These are phyloP conservation scores for Aspergillus fumigatiaffinis DNA, from an alignment of 2,329 filamentous ascomycete genomes.

Conservation along the genomic window DNA sequence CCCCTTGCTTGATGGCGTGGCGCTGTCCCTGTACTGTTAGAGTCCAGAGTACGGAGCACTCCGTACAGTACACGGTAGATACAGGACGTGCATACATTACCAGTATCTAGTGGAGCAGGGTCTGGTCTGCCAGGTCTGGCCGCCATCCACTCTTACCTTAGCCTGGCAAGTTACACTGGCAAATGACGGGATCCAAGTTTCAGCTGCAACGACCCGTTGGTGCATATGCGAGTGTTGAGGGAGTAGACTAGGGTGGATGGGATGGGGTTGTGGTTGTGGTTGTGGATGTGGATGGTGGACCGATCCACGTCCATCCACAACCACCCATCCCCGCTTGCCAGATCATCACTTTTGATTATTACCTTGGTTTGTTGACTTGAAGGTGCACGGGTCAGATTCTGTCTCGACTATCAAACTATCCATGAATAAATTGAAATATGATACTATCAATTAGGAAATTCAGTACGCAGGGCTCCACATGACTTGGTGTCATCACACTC, in stretches of 20 bases:
- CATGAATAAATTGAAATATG: too few relatives aligned
- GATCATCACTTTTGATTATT: not conserved
- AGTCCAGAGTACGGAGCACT: too few relatives aligned
- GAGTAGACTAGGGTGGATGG: slow-evolving; percentile 3
- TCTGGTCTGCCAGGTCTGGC: not conserved
- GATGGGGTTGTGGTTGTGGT: too few relatives aligned
- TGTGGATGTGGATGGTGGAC: not conserved
- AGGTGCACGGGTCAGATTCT: too few relatives aligned
- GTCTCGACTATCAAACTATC: too few relatives aligned
- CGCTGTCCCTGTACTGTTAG: not conserved
- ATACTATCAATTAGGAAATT: not conserved
- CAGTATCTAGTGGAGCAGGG: not conserved
- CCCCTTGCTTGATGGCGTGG: not conserved
- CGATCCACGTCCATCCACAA: not conserved
- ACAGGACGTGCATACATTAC: not conserved
- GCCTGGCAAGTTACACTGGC: not conserved
- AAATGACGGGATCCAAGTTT: slow-evolving; percentile 12
- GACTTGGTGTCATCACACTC: slow-evolving; percentile 1
- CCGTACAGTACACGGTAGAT: too few relatives aligned
- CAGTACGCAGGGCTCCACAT: not conserved
- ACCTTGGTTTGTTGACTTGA: not conserved
- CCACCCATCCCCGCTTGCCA: not conserved
- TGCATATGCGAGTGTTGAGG: slow-evolving; percentile 19
- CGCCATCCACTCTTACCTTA: too few relatives aligned
- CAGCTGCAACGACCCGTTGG: slow-evolving; percentile 21